Evolutionary conservation across 1,284 basidiomycete genomes (phyloP), one percentile per base, ranked within the genome.

Genomic region (Apiotrichum mycotoxinovorans): DNA sequence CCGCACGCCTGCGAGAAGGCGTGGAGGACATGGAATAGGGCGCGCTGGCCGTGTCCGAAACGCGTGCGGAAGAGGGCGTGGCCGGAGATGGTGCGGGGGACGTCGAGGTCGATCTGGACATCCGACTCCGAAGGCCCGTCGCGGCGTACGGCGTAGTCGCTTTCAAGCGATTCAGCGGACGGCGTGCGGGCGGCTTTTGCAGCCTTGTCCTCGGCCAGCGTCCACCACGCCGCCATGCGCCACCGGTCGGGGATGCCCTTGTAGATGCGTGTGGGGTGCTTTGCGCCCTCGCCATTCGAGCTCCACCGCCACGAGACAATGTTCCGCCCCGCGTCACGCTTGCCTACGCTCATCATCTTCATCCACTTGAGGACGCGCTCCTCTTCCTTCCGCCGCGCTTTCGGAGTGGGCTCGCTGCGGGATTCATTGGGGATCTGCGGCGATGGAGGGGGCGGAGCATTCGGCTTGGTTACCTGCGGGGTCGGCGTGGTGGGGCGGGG

Each of bases 211-310:
- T 78, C 73, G 2, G 79, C 72, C 61, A 97, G 76, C 7, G 89
- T 82, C 67, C 87, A 88, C 95, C 95, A 99, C 1, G 87, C 91
- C 1, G 90, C 94, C 57, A 85, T 82, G 47, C 96, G 83, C 95
- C 96, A 98, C 44, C 92, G 83, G 75, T 98, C 95, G 0, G 95
- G 96, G 25, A 98, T 86, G 50, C 95, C 96, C 75, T 99, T 99
- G 81, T 90, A 98, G 48, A 88, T 83, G 60, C 69, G 42, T 54
- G 52, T 33, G 53, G 67, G 20, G 51, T 75, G 66, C 62, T 77
- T 91, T 84, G 62, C 73, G 69, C 70, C 83, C 81, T 79, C 88
- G 85, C 51, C 82, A n/a, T 62, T 80, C 4, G 80, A 67, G 41
- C 81, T 83, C 66, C 94, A 80, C 26, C 72, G 76, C 92, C 92